Base-by-base conservation (phyloP, 2,329 filamentous ascomycete genomes). In the Diplocarpon rosae region DNA sequence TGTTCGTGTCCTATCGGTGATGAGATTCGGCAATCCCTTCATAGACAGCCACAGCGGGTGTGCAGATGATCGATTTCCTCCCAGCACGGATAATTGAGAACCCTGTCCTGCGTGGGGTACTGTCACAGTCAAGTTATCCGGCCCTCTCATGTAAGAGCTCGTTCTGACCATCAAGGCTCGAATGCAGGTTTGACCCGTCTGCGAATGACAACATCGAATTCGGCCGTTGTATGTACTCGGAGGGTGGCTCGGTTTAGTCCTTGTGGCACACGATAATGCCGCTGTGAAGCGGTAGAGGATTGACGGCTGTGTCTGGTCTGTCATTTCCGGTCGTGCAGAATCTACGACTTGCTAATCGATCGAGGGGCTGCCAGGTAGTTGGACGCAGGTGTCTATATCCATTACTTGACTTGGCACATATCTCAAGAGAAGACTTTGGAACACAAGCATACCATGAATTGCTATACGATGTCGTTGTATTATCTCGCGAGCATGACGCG, bases 21-120 rank as follows among this genome's bases (percentile, higher is more conserved):
- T 31, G 40, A 47, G 45, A 47, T 47, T 15, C 20, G 12, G 40
- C 40, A 40, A 15, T 37, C 34, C 12, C 15, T 20, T 17, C n/a
- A 10, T 16, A 15, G 33, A 14, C 20, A 35, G 32, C 31, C 28
- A 44, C 15, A 14, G 9, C 28, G 2, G 15, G 13, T 15, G 42
- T 29, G 28, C 29, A 46, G 43, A 35, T 42, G 43, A 42, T 20
- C n/a, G 39, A 34, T 42, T 30, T 38, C 20, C 15, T 37, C 30
- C 39, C 34, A 46, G 43, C 34, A 36, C 39, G 39, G 43, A 8
- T 29, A 12, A 16, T 33, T 42, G 15, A 41, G 11, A 14, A 11
- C 11, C 8, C 28, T 46, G 29, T 38, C n/a, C 24, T 34, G 16
- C 43, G 34, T 36, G 30, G 43, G 33, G 28, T 29, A 20, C n/a